Evolutionary conservation across 441 rosid genomes (phyloP).

Genomic region (Raphanus hybrid): DNA sequence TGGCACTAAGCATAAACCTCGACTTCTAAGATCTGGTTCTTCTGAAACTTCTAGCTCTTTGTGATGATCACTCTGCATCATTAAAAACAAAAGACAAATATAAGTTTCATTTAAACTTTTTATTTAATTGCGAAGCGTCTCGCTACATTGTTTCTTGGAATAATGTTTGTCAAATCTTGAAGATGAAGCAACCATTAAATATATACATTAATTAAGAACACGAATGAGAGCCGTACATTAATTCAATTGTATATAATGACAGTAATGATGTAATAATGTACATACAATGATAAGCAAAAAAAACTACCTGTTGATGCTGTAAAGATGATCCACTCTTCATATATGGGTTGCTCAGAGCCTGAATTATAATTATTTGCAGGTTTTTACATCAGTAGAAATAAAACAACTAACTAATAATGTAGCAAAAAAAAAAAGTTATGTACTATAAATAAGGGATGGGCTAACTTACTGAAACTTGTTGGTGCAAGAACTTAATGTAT

Average conservation of each 20-base stretch:
- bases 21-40: constrained; percentile 3
- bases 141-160: constrained; percentile 3
- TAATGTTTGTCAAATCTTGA: constrained; percentile 5
- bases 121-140: neutral
- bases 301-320: constrained; percentile 2
- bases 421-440: neutral
- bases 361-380: constrained; percentile 4
- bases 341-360: constrained; percentile 2
- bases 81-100: neutral
- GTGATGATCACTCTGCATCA: neutral
- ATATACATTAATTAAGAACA: neutral
- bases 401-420: constrained; percentile 1
- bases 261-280: neutral
- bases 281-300: neutral
- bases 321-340: neutral
- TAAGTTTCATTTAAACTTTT: neutral
- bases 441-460: neutral
- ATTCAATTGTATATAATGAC: neutral
- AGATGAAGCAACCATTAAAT: neutral
- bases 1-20: neutral
- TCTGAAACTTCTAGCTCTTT: neutral
- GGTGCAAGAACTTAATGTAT: constrained; percentile 3
- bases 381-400: constrained; percentile 1
- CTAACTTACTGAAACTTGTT: constrained; percentile 11
- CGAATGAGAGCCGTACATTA: neutral